phyloP scores from a whole-genome alignment of 208 protist species.

The Crithidia bombi region DNA sequence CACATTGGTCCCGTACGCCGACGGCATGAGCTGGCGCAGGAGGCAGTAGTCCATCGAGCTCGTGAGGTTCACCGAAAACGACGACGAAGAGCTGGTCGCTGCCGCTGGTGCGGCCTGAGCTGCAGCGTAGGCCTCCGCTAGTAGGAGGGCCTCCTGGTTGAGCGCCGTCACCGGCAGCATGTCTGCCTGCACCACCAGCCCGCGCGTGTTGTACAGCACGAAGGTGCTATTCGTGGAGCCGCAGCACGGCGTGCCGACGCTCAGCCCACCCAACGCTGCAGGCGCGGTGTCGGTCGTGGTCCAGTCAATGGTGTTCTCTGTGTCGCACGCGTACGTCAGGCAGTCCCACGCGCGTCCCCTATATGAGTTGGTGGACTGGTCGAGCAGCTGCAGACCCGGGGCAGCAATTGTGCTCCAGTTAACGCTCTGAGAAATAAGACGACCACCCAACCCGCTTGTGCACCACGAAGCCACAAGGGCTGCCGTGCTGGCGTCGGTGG shows the following conservation, averaged over 20 bases:
- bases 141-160: constrained; percentile 7
- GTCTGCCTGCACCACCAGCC: constrained; percentile 36
- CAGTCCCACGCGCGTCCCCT: constrained; percentile 32
- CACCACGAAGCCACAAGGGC: constrained; percentile 15
- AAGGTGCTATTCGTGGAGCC: constrained; percentile 49
- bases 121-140: constrained; percentile 9
- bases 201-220: constrained; percentile 39
- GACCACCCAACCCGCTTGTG: background rate
- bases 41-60: constrained; percentile 30
- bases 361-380: background rate
- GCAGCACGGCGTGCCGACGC: constrained; percentile 41
- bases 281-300: background rate
- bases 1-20: constrained; percentile 1
- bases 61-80: background rate
- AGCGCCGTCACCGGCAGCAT: constrained; percentile 33
- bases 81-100: background rate
- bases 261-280: constrained; percentile 36
- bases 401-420: constrained; percentile 42
- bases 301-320: constrained; percentile 12
- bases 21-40: constrained; percentile 32
- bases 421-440: constrained; percentile 22
- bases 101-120: background rate
- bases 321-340: constrained; percentile 39
- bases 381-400: constrained; percentile 33
- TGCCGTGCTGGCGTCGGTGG: background rate